A percentile compares a stretch with the other conserved stretches of the same genome.
Conservation (phyloP, 768 basidiomycete species). For the Suillus spraguei region DNA sequence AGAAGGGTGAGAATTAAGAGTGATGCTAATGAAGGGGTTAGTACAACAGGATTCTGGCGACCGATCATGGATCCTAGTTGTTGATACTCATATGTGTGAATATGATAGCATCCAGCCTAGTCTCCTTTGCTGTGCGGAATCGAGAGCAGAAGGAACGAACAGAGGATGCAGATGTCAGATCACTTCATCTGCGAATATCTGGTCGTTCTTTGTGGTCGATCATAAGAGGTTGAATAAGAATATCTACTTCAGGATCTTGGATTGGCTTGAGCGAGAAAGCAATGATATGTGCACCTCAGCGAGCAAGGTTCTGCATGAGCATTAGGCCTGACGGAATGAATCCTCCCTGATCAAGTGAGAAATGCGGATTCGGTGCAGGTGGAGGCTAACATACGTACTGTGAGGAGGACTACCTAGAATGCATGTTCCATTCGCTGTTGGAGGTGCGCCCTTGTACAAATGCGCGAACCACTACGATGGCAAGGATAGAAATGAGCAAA, state of each 20-base stretch:
- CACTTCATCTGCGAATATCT: slow-evolving; percentile 82
- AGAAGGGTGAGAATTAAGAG: too few relatives aligned
- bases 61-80: slow-evolving; percentile 56
- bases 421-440: slow-evolving; percentile 72
- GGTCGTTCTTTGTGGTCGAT: slow-evolving; percentile 72
- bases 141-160: slow-evolving; percentile 69
- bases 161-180: slow-evolving; percentile 64
- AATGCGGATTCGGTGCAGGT: too few relatives aligned
- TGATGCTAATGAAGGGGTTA: too few relatives aligned
- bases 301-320: too few relatives aligned
- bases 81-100: slow-evolving; percentile 47
- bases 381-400: slow-evolving; percentile 44
- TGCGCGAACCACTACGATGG: slow-evolving; percentile 51
- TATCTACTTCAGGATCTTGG: slow-evolving; percentile 47
- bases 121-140: slow-evolving; percentile 66
- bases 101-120: slow-evolving; percentile 76
- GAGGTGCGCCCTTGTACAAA: slow-evolving; percentile 74
- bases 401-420: slow-evolving; percentile 71
- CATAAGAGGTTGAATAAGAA: slow-evolving; percentile 70
- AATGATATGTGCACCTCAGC: too few relatives aligned
- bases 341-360: slow-evolving; percentile 54
- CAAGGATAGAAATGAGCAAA: slow-evolving; percentile 43
- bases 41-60: background rate
- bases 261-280: slow-evolving; percentile 67
- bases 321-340: slow-evolving; percentile 53